A percentile compares a stretch with the other conserved stretches of the same genome.
Conservation (phyloP, 495 filamentous ascomycete species). For the Polyplosphaeria fusca region DNA sequence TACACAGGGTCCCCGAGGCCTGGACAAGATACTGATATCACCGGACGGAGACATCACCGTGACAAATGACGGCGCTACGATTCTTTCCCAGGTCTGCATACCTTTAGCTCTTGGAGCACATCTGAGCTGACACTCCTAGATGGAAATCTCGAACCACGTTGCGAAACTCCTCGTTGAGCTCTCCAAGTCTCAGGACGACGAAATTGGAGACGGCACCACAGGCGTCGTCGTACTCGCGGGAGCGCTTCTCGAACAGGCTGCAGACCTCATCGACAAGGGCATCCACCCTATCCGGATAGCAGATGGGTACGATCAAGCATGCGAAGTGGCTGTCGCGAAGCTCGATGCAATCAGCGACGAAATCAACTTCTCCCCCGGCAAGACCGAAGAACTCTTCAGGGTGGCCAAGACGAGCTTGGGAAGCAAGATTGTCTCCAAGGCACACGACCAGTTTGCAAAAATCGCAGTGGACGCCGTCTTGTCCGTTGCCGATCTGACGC, state of each 20-base stretch:
- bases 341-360: constrained; percentile 89
- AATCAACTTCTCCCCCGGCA: constrained; percentile 73
- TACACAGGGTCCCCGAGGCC: constrained; percentile 76
- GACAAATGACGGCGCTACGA: constrained; percentile 98
- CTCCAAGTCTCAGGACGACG: constrained; percentile 98
- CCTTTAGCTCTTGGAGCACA: no score
- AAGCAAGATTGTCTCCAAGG: constrained; percentile 99
- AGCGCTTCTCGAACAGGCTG: constrained; percentile 93
- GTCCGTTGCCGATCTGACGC: constrained; percentile 91
- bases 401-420: constrained; percentile 95
- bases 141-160: constrained; percentile 99
- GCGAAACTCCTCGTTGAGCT: constrained; percentile 95
- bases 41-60: constrained; percentile 99
- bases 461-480: constrained; percentile 97
- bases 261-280: constrained; percentile 97
- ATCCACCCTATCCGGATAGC: constrained; percentile 98
- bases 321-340: constrained; percentile 90
- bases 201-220: constrained; percentile 98
- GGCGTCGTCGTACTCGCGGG: constrained; percentile 96
- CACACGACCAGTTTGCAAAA: constrained; percentile 94
- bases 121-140: no score
- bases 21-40: constrained; percentile 99
- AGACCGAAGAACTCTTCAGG: constrained; percentile 80
- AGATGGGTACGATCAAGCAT: constrained; percentile 95
- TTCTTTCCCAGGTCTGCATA: constrained; percentile 75